Evolutionary conservation across 2,329 filamentous ascomycete species (phyloP).

Genomic region (Verticillium zaregamsianum): DNA sequence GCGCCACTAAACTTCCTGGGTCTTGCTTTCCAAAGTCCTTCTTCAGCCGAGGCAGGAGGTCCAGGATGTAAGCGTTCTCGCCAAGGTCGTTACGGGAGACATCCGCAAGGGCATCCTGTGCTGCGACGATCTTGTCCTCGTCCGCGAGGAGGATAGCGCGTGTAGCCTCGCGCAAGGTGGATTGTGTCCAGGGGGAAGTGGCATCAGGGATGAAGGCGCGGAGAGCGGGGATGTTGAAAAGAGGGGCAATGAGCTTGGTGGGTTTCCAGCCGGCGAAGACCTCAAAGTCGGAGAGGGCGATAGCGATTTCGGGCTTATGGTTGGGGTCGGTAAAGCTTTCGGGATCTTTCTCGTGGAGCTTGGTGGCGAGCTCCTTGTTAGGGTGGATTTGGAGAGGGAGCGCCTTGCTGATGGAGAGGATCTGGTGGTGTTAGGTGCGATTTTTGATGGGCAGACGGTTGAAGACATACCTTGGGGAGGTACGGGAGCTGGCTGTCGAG

Average conservation of each 20-base stretch:
- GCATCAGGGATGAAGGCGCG: constrained; percentile 45
- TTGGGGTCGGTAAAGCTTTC: constrained; percentile 66
- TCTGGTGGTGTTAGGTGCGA: constrained; percentile 26
- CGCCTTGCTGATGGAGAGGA: constrained; percentile 71
- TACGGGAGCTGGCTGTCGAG: constrained; percentile 62
- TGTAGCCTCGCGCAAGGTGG: constrained; percentile 53
- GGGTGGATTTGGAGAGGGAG: constrained; percentile 73
- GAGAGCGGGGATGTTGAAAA: constrained; percentile 55
- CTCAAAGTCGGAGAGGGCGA: constrained; percentile 68
- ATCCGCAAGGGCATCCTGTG: constrained; percentile 46
- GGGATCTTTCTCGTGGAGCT: constrained; percentile 61
- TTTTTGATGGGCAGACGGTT: not conserved
- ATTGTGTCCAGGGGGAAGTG: constrained; percentile 47
- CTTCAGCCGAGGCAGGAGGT: constrained; percentile 60
- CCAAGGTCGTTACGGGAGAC: constrained; percentile 44
- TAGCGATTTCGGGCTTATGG: constrained; percentile 76
- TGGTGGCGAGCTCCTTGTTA: constrained; percentile 60
- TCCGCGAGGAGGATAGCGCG: constrained; percentile 50
- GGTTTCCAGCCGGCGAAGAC: constrained; percentile 74
- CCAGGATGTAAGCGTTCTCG: constrained; percentile 52
- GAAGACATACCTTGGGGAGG: constrained; percentile 55
- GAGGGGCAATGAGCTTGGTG: constrained; percentile 49
- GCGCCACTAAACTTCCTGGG: constrained; percentile 63
- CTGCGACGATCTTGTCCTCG: constrained; percentile 45
- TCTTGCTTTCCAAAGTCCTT: constrained; percentile 61